These are phyloP conservation scores for Diplogelasinospora grovesii DNA, from an alignment of 495 filamentous ascomycete species.

Conservation along the genomic window DNA sequence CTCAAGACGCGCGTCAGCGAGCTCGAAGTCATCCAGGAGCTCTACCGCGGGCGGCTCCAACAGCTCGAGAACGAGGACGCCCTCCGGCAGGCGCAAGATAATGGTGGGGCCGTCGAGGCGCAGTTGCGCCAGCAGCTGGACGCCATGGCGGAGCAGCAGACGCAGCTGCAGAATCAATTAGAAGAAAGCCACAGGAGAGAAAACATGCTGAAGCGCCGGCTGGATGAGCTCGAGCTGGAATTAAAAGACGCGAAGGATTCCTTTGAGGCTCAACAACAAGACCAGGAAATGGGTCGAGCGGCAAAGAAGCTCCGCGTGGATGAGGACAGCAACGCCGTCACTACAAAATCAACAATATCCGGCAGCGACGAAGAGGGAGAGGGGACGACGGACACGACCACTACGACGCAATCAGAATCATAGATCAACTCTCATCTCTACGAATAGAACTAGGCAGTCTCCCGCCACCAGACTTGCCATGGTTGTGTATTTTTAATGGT, in stretches of 20 bases:
- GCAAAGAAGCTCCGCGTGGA: slow-evolving; percentile 31
- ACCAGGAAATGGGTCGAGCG: slow-evolving; percentile 27
- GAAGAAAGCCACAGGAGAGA: slow-evolving; percentile 72
- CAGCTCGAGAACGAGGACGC: slow-evolving; percentile 76
- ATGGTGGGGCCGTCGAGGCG: slow-evolving; percentile 39
- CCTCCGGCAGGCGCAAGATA: slow-evolving; percentile 51
- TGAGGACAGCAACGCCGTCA: slow-evolving; percentile 10
- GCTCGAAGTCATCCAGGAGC: slow-evolving; percentile 89
- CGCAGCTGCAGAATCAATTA: slow-evolving; percentile 52
- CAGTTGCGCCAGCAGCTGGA: slow-evolving; percentile 38
- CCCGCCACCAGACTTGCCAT: no score
- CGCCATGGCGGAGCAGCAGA: slow-evolving; percentile 32
- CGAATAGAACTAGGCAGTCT: no score
- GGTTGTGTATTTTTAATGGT: no score
- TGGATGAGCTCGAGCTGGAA: slow-evolving; percentile 70
- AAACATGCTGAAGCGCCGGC: slow-evolving; percentile 70
- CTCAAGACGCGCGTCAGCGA: slow-evolving; percentile 89
- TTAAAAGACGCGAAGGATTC: slow-evolving; percentile 37
- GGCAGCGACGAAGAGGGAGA: no score
- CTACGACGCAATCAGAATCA: no score
- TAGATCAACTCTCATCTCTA: no score
- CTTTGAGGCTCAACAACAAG: slow-evolving; percentile 21
- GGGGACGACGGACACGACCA: no score
- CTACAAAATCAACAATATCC: not conserved
- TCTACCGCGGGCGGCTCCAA: slow-evolving; percentile 80